These are phyloP conservation scores for Kentomonas sorsogonicus DNA, from an alignment of 208 protist genomes.

Conservation along the genomic window DNA sequence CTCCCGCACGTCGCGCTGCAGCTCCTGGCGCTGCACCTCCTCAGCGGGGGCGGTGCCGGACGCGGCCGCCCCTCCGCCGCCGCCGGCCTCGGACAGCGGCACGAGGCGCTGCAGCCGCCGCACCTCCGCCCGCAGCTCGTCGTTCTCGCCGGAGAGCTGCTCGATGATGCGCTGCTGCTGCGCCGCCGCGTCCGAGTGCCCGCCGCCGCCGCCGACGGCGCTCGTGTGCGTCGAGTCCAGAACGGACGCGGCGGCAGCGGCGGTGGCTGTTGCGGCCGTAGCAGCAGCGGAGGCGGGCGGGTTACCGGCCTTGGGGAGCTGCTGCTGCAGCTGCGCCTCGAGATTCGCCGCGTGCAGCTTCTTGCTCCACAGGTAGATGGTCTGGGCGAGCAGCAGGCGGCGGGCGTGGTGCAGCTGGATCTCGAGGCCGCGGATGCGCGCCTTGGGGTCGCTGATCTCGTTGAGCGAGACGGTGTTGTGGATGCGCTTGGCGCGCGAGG, in stretches of 20 bases:
- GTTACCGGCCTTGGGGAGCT: background rate
- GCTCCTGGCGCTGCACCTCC: background rate
- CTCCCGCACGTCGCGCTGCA: slow-evolving; percentile 21
- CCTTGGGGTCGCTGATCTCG: slow-evolving; percentile 51
- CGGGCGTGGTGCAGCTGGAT: slow-evolving; percentile 28
- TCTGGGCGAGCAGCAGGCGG: slow-evolving; percentile 44
- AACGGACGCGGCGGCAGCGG: background rate
- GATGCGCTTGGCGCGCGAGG: slow-evolving; percentile 55
- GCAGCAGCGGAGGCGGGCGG: background rate
- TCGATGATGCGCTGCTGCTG: slow-evolving; percentile 59
- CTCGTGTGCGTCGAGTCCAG: background rate
- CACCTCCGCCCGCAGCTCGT: slow-evolving; percentile 33
- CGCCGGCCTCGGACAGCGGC: background rate
- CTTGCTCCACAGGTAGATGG: slow-evolving; percentile 74
- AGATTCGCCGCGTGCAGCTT: slow-evolving; percentile 27
- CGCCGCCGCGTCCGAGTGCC: slow-evolving; percentile 14
- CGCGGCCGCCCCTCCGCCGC: background rate
- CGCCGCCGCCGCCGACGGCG: background rate
- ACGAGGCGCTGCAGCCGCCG: slow-evolving; percentile 5
- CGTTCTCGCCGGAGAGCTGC: slow-evolving; percentile 47
- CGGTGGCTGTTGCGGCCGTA: background rate
- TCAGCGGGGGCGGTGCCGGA: background rate
- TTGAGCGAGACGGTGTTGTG: slow-evolving; percentile 60
- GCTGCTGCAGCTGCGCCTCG: slow-evolving; percentile 27
- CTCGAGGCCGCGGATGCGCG: slow-evolving; percentile 41